These are phyloP conservation scores for Rhizopus arrhizus DNA, from an alignment of 371 early-diverging fungal species.

Conservation along the genomic window DNA sequence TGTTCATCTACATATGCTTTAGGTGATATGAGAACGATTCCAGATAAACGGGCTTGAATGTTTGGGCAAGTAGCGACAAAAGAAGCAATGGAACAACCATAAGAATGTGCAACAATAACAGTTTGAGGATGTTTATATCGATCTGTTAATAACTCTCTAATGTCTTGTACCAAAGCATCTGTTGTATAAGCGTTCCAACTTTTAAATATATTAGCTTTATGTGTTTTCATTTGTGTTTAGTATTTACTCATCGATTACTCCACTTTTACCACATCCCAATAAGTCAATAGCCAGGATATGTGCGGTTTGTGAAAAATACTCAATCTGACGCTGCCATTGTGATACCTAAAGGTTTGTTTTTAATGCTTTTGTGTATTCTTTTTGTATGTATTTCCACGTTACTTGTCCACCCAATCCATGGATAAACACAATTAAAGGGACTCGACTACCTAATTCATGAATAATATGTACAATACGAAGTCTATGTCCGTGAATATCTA, in stretches of 20 bases:
- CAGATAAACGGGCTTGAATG: conserved; percentile 47
- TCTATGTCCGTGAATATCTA: conserved; percentile 57
- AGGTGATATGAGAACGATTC: conserved; percentile 64
- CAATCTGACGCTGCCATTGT: conserved; percentile 70
- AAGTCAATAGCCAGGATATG: conserved; percentile 72
- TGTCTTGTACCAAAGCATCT: conserved; percentile 56
- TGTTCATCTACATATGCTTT: conserved; percentile 55
- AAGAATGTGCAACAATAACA: conserved; percentile 70
- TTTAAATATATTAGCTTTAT: neutral
- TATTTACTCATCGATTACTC: conserved; percentile 52
- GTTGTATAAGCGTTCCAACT: conserved; percentile 65
- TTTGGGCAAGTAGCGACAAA: conserved; percentile 49
- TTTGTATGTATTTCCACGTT: conserved; percentile 18
- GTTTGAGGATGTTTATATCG: conserved; percentile 63
- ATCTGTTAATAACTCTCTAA: conserved; percentile 53
- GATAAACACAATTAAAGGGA: conserved; percentile 70
- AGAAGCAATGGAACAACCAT: conserved; percentile 68
- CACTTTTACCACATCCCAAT: conserved; percentile 70
- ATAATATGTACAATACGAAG: conserved; percentile 70
- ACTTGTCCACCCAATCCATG: conserved; percentile 78
- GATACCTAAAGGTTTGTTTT: conserved; percentile 47
- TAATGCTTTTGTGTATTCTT: conserved; percentile 1
- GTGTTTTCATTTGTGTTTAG: neutral
- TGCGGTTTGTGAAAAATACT: conserved; percentile 67
- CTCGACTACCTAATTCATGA: conserved; percentile 67